Percentiles rank a stretch among this genome's conserved stretches.
Evolutionary conservation across 169 alveolate species (phyloP).

Genomic region (Cryptosporidium baileyi): DNA sequence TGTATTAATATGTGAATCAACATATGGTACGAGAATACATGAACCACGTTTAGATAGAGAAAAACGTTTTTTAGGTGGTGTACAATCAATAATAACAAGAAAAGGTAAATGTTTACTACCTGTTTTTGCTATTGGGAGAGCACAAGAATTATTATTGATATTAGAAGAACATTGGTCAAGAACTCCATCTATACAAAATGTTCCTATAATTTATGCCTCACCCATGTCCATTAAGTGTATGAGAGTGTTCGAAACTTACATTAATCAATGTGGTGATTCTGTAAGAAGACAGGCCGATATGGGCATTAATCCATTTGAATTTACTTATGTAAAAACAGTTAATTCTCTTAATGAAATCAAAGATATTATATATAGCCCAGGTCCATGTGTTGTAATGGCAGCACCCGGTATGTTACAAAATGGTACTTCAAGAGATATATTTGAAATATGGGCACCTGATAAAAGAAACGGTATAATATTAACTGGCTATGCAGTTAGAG

Average conservation of each 20-base stretch:
- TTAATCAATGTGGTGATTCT: conserved; percentile 93
- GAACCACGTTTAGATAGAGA: conserved; percentile 95
- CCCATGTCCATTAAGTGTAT: conserved; percentile 93
- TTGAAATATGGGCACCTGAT: conserved; percentile 94
- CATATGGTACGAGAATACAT: conserved; percentile 97
- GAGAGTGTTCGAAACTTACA: conserved; percentile 92
- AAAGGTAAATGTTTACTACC: conserved; percentile 96
- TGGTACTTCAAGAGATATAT: conserved; percentile 94
- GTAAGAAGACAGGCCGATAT: conserved; percentile 82
- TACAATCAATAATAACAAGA: conserved; percentile 81
- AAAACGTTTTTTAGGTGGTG: conserved; percentile 86
- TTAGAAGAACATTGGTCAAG: conserved; percentile 96
- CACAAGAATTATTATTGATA: conserved; percentile 93
- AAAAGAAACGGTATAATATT: conserved; percentile 92
- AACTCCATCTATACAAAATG: conserved; percentile 86
- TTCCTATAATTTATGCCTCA: conserved; percentile 94
- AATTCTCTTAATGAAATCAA: conserved; percentile 65
- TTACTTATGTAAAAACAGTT: conserved; percentile 82
- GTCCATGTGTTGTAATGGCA: conserved; percentile 97
- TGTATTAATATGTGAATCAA: conserved; percentile 96
- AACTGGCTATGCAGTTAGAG: conserved; percentile 97
- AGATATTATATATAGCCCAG: conserved; percentile 71
- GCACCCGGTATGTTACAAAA: conserved; percentile 99
- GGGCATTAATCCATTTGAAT: conserved; percentile 91
- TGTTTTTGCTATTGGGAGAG: conserved; percentile 93